Percentiles rank a stretch among this genome's conserved stretches.
These are phyloP conservation scores for Mycena vulgaris DNA, from an alignment of 768 basidiomycete genomes.

Conservation along the genomic window DNA sequence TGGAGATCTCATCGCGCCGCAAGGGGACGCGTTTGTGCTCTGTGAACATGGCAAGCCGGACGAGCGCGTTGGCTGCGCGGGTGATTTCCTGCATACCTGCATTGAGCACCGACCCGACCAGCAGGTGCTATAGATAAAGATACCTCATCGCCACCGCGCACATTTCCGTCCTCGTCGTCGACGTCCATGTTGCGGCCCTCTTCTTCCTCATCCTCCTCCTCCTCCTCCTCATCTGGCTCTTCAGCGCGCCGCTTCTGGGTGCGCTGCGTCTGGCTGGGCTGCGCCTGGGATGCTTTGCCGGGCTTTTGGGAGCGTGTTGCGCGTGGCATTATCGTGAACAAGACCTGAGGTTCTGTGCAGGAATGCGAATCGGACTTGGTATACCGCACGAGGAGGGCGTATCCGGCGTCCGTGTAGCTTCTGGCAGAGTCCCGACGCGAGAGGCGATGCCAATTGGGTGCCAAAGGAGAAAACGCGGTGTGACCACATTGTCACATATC, in stretches of 20 bases:
- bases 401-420: too few species aligned
- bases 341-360: too few species aligned
- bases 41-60: constrained; percentile 85
- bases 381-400: too few species aligned
- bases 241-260: constrained; percentile 47
- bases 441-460: not conserved
- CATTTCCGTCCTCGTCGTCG: constrained; percentile 55
- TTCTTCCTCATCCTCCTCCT: constrained; percentile 56
- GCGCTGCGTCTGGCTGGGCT: constrained; percentile 54
- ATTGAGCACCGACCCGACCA: not conserved
- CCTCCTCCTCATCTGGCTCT: constrained; percentile 48
- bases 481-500: not conserved
- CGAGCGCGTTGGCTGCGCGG: constrained; percentile 80
- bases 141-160: constrained; percentile 45
- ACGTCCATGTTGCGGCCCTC: constrained; percentile 54
- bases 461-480: not conserved
- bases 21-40: constrained; percentile 80
- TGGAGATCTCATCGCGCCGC: constrained; percentile 87
- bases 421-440: too few species aligned
- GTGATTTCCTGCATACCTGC: constrained; percentile 66
- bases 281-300: constrained; percentile 54
- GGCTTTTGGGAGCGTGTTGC: constrained; percentile 59
- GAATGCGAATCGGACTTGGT: too few species aligned
- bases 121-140: constrained; percentile 36
- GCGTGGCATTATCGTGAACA: constrained; percentile 47